Base-by-base conservation (phyloP, 305 asterid species). In the Ilex paraguariensis region DNA sequence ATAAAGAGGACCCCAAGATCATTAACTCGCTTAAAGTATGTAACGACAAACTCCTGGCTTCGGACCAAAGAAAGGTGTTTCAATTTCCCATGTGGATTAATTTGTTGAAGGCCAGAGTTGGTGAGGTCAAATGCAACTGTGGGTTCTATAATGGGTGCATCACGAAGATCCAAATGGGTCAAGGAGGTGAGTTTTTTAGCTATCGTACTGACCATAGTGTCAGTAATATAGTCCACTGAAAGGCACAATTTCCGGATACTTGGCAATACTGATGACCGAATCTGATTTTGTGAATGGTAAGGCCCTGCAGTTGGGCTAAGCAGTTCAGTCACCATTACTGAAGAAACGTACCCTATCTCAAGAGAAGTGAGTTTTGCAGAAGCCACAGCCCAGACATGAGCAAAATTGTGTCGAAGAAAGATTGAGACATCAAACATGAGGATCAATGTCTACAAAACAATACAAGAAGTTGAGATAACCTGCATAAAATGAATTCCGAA, bases 1-100 rank as follows among this genome's bases (percentile, higher is more conserved):
- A 92, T 89, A 61, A 87, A 87, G 60, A 92, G 97, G 76, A 92
- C 84, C 16, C 97, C 98, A 3, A 87, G 91, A 77, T 92, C 98
- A 66, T 89, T 92, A 71, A 92, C 98, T 55, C 96, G 81, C 76
- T 74, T 87, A 73, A 92, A 92, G 81, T 71, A 87, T 33, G 95
- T 76, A 31, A 90, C 87, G 56, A 86, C 81, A 53, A 83, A 78
- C 68, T 87, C 97, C 60, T 85, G 98, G 76, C 93, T 85, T 78
- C 98, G 75, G 49, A 92, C 82, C 67, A 92, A 61, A 54, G 91
- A 89, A 63, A 92, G 97, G 76, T 90, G 95, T 66, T 92, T 92
- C 69, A 92, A 83, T 66, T 84, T 90, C 55, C 98, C 98, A 57
- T 74, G 94, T 2, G 76, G 80, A 68, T 92, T 90, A 14, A 92